phyloP scores from a whole-genome alignment of 768 basidiomycete genomes.

The Boletus rubroflammeus region DNA sequence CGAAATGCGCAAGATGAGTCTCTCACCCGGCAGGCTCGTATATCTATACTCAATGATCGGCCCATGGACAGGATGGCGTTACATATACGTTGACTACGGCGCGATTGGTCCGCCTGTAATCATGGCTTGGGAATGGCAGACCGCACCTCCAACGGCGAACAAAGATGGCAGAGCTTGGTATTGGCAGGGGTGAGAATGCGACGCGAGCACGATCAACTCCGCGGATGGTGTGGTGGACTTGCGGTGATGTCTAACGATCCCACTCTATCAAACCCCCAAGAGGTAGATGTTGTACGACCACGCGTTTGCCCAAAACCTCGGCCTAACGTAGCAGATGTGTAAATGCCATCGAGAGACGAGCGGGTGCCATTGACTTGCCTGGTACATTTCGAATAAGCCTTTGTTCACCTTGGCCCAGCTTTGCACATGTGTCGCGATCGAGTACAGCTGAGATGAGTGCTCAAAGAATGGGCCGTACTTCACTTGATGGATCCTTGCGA shows the following conservation, averaged over 20 bases:
- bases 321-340: conserved; percentile 42
- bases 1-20: background rate
- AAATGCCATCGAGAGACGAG: background rate
- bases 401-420: conserved; percentile 88
- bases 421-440: conserved; percentile 85
- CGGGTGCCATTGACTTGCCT: conserved; percentile 41
- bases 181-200: conserved; percentile 18
- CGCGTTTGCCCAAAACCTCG: conserved; percentile 89
- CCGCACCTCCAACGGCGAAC: conserved; percentile 1
- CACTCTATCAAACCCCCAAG: conserved; percentile 80
- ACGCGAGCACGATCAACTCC: conserved; percentile 11
- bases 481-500: conserved; percentile 74
- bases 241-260: conserved; percentile 33
- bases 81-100: background rate
- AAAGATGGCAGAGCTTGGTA: background rate
- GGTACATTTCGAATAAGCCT: conserved; percentile 95
- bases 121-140: conserved; percentile 11
- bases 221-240: conserved; percentile 9
- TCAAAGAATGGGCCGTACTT: conserved; percentile 89
- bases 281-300: conserved; percentile 94
- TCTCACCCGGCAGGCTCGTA: background rate
- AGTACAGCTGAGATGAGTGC: conserved; percentile 85
- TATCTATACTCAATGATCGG: background rate
- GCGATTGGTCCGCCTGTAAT: background rate
- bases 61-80: background rate